Evolutionary conservation across 768 basidiomycete species (phyloP).

Genomic region (Mycena belliarum): DNA sequence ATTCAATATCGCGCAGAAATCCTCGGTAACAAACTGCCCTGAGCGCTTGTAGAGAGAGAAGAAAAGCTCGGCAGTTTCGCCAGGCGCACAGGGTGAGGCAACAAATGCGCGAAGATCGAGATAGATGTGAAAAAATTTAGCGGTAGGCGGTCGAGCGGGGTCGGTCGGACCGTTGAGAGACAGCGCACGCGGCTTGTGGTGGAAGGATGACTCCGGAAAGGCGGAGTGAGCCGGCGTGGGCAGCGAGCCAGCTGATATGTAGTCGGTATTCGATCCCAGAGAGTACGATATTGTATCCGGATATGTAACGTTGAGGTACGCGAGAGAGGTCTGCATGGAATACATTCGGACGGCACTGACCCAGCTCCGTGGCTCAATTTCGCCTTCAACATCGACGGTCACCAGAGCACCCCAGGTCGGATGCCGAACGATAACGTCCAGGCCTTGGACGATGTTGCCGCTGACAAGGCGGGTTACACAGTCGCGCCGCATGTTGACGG

Average conservation of each 20-base stretch:
- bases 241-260: conserved; percentile 44
- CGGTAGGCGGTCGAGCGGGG: conserved; percentile 41
- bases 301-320: conserved; percentile 65
- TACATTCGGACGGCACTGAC: conserved; percentile 90
- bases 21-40: conserved; percentile 91
- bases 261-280: conserved; percentile 48
- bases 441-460: conserved; percentile 88
- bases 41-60: conserved; percentile 91
- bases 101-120: conserved; percentile 92
- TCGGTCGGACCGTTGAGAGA: conserved; percentile 38
- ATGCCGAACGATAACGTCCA: conserved; percentile 96
- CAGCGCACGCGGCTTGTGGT: conserved; percentile 40
- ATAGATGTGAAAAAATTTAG: conserved; percentile 87
- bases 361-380: conserved; percentile 80
- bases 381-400: conserved; percentile 86
- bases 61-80: conserved; percentile 90
- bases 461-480: conserved; percentile 86
- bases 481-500: conserved; percentile 74
- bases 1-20: conserved; percentile 86
- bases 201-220: conserved; percentile 58
- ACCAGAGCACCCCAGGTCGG: conserved; percentile 89
- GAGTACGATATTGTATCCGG: conserved; percentile 43
- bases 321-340: conserved; percentile 81
- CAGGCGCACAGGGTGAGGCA: conserved; percentile 85
- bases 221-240: conserved; percentile 70